Conservation (phyloP, 2,329 filamentous ascomycete species). For the Venturia aucupariae region DNA sequence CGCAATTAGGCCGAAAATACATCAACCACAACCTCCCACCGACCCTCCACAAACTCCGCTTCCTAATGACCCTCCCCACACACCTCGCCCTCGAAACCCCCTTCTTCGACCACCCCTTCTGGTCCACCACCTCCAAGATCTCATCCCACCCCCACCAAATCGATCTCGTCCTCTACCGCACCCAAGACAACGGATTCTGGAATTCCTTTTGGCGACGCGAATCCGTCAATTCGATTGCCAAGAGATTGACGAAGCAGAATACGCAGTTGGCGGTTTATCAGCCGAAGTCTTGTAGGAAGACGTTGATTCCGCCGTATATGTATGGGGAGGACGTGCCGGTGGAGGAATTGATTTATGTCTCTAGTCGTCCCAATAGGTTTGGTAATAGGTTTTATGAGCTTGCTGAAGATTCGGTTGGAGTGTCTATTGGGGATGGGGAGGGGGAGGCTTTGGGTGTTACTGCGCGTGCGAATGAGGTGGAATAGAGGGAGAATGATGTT, state of each 20-base stretch:
- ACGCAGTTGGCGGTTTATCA: not conserved
- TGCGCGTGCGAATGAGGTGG: too few species aligned
- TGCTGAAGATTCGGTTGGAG: not conserved
- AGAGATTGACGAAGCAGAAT: not conserved
- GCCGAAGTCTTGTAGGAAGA: not conserved
- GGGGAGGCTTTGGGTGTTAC: not conserved
- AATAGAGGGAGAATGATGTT: too few species aligned
- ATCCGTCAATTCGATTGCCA: not conserved
- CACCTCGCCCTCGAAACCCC: not conserved
- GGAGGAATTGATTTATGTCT: conserved; percentile 2
- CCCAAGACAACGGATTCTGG: not conserved
- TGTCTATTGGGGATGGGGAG: too few species aligned
- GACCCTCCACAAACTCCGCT: not conserved
- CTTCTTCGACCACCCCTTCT: not conserved
- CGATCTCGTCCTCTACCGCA: not conserved
- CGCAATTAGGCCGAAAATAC: not conserved
- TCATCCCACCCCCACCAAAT: not conserved
- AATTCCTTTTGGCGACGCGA: not conserved
- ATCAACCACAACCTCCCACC: not conserved
- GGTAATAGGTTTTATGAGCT: not conserved
- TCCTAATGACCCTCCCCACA: not conserved
- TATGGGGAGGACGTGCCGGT: conserved; percentile 8
- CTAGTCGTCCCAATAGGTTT: not conserved
- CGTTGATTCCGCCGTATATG: conserved; percentile 10
- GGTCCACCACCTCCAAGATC: not conserved